Percentiles rank a stretch among this genome's conserved stretches.
These are phyloP conservation scores for Capsicum baccatum DNA, from an alignment of 257 asterid species.

Conservation along the genomic window DNA sequence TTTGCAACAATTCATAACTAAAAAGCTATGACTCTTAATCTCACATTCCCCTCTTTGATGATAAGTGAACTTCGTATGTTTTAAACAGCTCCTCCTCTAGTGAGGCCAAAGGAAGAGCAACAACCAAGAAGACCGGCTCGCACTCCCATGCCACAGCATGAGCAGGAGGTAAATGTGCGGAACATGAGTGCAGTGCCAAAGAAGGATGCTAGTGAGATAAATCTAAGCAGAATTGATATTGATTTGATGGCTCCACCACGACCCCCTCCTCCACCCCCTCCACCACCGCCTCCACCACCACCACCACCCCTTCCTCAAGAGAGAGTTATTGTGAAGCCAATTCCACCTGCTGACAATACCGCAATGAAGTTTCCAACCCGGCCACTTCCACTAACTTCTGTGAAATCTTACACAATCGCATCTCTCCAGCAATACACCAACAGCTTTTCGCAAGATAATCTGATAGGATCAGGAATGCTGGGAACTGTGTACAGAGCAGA, in stretches of 20 bases:
- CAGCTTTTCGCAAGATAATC: conserved; percentile 89
- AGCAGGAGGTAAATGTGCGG: conserved; percentile 54
- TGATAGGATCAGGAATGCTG: conserved; percentile 86
- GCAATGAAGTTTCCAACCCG: conserved; percentile 38
- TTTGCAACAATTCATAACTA: not conserved
- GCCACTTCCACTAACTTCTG: conserved; percentile 66
- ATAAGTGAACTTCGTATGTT: conserved; percentile 28
- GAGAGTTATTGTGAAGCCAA: conserved; percentile 65
- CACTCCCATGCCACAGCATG: conserved; percentile 59
- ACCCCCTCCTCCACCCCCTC: not conserved
- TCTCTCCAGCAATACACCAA: conserved; percentile 91
- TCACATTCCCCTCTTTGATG: not conserved
- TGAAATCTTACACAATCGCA: conserved; percentile 82
- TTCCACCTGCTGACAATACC: conserved; percentile 49
- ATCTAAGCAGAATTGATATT: conserved; percentile 71
- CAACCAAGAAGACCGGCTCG: conserved; percentile 50
- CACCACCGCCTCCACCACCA: conserved; percentile 32
- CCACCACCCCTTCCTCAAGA: conserved; percentile 63
- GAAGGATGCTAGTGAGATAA: conserved; percentile 57
- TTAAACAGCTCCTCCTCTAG: conserved; percentile 61
- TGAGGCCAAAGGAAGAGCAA: conserved; percentile 69
- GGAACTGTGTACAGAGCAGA: conserved; percentile 89
- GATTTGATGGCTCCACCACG: conserved; percentile 59
- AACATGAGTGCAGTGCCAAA: conserved; percentile 57
- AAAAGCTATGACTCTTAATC: not conserved